Conservation (phyloP, 2,329 filamentous ascomycete species). For the Nothopassalora personata region DNA sequence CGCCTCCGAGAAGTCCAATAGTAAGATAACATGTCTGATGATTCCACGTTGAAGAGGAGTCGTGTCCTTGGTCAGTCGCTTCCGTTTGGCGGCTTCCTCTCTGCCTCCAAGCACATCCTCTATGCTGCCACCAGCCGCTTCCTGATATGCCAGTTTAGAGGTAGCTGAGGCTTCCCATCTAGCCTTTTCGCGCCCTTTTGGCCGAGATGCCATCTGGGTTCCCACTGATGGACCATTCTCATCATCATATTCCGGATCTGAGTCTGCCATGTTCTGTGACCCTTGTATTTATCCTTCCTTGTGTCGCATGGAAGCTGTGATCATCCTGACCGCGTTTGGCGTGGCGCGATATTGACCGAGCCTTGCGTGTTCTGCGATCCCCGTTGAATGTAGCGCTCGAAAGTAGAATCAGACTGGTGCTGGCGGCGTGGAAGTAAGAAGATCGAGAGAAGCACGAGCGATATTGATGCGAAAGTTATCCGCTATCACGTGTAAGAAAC, state of each 20-base stretch:
- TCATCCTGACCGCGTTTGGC: background rate
- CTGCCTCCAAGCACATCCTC: slow-evolving; percentile 33
- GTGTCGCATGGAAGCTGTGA: background rate
- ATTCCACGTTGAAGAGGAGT: slow-evolving; percentile 94
- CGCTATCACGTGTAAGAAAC: background rate
- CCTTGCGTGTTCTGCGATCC: background rate
- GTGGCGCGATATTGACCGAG: background rate
- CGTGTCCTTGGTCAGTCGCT: slow-evolving; percentile 76
- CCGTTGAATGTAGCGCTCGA: too few relatives aligned
- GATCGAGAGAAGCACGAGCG: too few relatives aligned
- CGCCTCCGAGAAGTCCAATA: slow-evolving; percentile 85
- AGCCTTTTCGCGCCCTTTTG: slow-evolving; percentile 27
- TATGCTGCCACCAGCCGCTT: slow-evolving; percentile 32
- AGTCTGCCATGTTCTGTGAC: slow-evolving; percentile 25
- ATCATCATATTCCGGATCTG: slow-evolving; percentile 26
- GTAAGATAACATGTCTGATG: slow-evolving; percentile 88
- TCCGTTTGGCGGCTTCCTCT: slow-evolving; percentile 34
- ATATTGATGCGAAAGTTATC: background rate
- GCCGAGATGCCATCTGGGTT: slow-evolving; percentile 21
- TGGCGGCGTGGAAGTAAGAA: too few relatives aligned
- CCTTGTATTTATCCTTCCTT: background rate
- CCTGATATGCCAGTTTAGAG: slow-evolving; percentile 31
- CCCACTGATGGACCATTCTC: slow-evolving; percentile 16
- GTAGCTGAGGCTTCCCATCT: slow-evolving; percentile 32
- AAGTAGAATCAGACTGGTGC: too few relatives aligned